Base-by-base conservation (phyloP, 441 rosid genomes). In the Rhodomyrtus psidioides region DNA sequence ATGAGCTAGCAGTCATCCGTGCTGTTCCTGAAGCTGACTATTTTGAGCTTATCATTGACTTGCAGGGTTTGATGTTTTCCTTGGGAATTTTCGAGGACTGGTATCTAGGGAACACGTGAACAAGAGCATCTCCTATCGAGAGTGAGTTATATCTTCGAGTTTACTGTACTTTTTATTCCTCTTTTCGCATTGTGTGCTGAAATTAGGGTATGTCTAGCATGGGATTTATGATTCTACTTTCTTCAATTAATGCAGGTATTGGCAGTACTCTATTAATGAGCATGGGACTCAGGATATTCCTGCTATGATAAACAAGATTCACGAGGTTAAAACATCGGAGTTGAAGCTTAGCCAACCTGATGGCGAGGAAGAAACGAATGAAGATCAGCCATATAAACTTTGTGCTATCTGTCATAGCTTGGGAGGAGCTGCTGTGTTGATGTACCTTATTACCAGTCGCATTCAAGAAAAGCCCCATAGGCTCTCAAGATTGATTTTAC, bases 341-440 rank as follows among this genome's bases (percentile, higher is more conserved):
- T 86, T 97, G 87, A 95, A 91, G 87, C 90, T 94, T 55, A 88
- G 87, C 89, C 93, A 92, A 81, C 95, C 97, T 27, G 95, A 91
- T 87, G 10, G 75, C 6, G 89, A 88, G 65, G 96, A 93, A 87
- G 99, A 94, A 88, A 83, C 85, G 30, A 90, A 79, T 14, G 88
- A 89, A 42, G 93, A 91, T 81, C 96, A 96, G 88, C 97, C 94
- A 82, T 97, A 94, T 90, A 93, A 92, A 92, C 99, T 97, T 14
- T 95, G 97, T 91, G 98, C 98, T 51, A 86, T 97, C 90, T 90
- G 94, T 87, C 99, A 97, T 86, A 97, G 99, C 90, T 88, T 97
- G 89, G 99, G 99, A 62, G 98, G 99, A 89, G 99, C 99, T 87
- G 99, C 92, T 85, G 92, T 96, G 90, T 88, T 97, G 83, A 96